A percentile compares a stretch with the other conserved stretches of the same genome.
phyloP scores from a whole-genome alignment of 345 rosid species.

The Arabidopsis suecica region DNA sequence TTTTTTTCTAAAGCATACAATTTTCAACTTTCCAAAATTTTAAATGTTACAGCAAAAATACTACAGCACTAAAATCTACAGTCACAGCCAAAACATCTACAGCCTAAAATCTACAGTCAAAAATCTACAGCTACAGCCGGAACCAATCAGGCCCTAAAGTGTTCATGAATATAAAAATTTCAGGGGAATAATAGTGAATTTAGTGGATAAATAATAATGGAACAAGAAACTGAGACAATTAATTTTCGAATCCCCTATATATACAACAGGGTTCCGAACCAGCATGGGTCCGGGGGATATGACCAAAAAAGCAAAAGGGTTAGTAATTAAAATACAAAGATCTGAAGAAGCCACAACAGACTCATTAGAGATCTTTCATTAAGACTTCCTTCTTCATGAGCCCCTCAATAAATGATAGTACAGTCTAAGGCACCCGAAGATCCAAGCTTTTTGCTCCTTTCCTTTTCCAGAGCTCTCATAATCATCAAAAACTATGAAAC shows the following conservation, averaged over 20 bases:
- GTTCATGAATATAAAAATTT: constrained; percentile 24
- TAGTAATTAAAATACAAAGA: constrained; percentile 47
- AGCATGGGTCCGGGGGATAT: constrained; percentile 35
- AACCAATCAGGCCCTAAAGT: too few species aligned
- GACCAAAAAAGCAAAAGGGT: constrained; percentile 41
- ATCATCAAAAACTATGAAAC: constrained; percentile 29
- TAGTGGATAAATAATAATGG: constrained; percentile 41
- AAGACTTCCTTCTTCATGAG: constrained; percentile 36
- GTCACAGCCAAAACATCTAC: too few species aligned
- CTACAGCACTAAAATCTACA: too few species aligned
- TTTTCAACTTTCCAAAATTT: too few species aligned
- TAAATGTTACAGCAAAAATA: too few species aligned
- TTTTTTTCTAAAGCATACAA: too few species aligned
- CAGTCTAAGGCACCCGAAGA: constrained; percentile 36
- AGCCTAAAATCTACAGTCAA: too few species aligned
- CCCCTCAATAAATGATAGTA: constrained; percentile 35
- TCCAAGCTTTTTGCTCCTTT: constrained; percentile 41
- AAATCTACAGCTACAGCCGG: too few species aligned
- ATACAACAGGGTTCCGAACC: constrained; percentile 49
- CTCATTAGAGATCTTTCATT: constrained; percentile 28
- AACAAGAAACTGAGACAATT: constrained; percentile 40
- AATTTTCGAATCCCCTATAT: constrained; percentile 42
- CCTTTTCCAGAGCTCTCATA: constrained; percentile 25
- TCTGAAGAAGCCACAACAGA: constrained; percentile 40
- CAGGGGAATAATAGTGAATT: constrained; percentile 22